Percentiles rank a stretch among this genome's conserved stretches.
These are phyloP conservation scores for Suillus subaureus DNA, from an alignment of 768 basidiomycete species.

Conservation along the genomic window DNA sequence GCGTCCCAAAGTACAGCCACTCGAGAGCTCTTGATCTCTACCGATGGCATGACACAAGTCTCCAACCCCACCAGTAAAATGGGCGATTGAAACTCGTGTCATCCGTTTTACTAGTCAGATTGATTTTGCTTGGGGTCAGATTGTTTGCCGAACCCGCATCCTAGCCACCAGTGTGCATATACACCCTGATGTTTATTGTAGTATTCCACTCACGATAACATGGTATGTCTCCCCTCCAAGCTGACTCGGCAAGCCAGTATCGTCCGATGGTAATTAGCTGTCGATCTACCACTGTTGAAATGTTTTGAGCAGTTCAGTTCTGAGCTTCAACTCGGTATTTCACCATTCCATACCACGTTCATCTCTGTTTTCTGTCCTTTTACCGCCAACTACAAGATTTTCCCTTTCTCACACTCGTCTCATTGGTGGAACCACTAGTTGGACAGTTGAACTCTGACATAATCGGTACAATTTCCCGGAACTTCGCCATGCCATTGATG, in stretches of 20 bases:
- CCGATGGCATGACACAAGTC: background rate
- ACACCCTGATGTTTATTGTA: background rate
- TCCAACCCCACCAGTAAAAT: background rate
- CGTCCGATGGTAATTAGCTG: constrained; percentile 18
- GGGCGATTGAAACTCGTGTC: background rate
- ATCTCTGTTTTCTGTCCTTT: constrained; percentile 17
- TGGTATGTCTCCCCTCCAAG: constrained; percentile 7
- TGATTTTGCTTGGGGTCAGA: background rate
- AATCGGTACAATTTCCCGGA: constrained; percentile 17
- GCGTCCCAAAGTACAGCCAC: background rate
- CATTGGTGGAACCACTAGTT: constrained; percentile 22
- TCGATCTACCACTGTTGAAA: constrained; percentile 13
- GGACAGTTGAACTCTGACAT: constrained; percentile 3
- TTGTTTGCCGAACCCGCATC: background rate
- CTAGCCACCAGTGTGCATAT: background rate
- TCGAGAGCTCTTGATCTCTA: background rate
- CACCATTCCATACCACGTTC: constrained; percentile 11
- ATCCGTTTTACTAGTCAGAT: background rate
- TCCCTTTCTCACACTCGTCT: constrained; percentile 22
- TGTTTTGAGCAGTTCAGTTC: background rate
- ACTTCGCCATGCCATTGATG: constrained; percentile 22
- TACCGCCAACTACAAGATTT: constrained; percentile 20
- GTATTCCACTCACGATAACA: constrained; percentile 18
- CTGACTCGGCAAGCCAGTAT: constrained; percentile 15
- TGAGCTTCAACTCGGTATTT: background rate